Percentiles rank a stretch among this genome's conserved stretches.
phyloP scores from a whole-genome alignment of 768 basidiomycete genomes.

The Mycena vulgaris region DNA sequence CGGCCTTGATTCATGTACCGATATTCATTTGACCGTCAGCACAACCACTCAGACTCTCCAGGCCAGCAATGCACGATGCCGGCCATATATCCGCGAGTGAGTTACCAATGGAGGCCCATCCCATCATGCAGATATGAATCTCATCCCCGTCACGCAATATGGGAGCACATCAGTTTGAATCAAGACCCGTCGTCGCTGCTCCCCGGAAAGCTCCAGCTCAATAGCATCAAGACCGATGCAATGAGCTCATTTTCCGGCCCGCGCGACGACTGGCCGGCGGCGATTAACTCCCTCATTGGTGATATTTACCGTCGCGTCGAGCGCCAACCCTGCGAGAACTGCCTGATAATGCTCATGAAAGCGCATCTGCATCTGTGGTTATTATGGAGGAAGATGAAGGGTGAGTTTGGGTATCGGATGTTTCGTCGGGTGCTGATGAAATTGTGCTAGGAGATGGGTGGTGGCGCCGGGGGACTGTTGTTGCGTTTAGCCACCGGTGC shows the following conservation, averaged over 20 bases:
- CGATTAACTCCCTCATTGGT: neutral
- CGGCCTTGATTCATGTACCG: conserved; percentile 3
- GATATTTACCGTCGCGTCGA: neutral
- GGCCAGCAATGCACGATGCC: neutral
- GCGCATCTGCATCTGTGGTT: neutral
- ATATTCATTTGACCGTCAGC: neutral
- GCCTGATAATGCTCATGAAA: neutral
- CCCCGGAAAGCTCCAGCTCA: neutral
- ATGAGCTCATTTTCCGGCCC: neutral
- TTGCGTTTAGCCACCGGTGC: neutral
- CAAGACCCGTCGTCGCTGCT: neutral
- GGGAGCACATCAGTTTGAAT: neutral
- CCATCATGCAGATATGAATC: neutral
- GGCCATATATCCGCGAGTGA: neutral
- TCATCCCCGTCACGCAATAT: neutral
- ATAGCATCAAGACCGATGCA: neutral
- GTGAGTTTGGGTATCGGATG: neutral
- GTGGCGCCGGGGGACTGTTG: conserved; percentile 1
- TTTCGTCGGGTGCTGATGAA: no score
- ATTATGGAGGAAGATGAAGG: neutral
- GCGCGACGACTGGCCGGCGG: neutral
- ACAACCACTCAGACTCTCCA: no score
- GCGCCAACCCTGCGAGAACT: neutral
- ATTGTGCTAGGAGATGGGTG: neutral
- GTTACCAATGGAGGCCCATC: neutral